Percentiles rank a stretch among this genome's conserved stretches.
Conservation (phyloP, 768 basidiomycete genomes). For the Xerocomellus dryophilus region DNA sequence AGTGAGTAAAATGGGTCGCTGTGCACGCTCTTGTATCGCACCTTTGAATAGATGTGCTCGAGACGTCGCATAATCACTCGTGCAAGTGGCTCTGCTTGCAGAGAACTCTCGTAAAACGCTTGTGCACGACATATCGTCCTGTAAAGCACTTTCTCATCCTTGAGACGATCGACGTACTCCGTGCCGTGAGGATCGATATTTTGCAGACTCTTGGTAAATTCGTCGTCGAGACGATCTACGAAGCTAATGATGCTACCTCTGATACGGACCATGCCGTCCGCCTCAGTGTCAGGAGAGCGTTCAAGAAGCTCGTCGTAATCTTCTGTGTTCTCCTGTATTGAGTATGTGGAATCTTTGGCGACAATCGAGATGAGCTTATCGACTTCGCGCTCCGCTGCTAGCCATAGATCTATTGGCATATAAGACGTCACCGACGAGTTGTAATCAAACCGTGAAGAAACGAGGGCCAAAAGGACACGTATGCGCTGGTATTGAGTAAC, state of each 20-base stretch:
- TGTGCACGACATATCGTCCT: conserved; percentile 91
- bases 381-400: conserved; percentile 80
- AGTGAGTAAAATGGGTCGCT: conserved; percentile 2
- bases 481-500: conserved; percentile 89
- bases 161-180: conserved; percentile 96
- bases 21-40: conserved; percentile 26
- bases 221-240: conserved; percentile 94
- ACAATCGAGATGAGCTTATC: conserved; percentile 84
- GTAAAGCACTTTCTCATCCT: conserved; percentile 94
- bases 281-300: conserved; percentile 69
- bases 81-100: conserved; percentile 73
- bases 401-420: conserved; percentile 93
- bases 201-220: conserved; percentile 96
- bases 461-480: conserved; percentile 87
- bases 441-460: conserved; percentile 96
- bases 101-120: conserved; percentile 82
- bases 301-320: conserved; percentile 93
- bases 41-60: conserved; percentile 99
- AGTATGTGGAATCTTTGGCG: conserved; percentile 66
- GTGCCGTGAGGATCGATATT: conserved; percentile 98
- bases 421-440: conserved; percentile 80
- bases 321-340: conserved; percentile 79
- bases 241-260: conserved; percentile 96
- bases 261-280: conserved; percentile 74
- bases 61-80: conserved; percentile 92